A percentile compares a stretch with the other conserved stretches of the same genome.
Conservation (phyloP, 768 basidiomycete species). For the Agaricus blazei region DNA sequence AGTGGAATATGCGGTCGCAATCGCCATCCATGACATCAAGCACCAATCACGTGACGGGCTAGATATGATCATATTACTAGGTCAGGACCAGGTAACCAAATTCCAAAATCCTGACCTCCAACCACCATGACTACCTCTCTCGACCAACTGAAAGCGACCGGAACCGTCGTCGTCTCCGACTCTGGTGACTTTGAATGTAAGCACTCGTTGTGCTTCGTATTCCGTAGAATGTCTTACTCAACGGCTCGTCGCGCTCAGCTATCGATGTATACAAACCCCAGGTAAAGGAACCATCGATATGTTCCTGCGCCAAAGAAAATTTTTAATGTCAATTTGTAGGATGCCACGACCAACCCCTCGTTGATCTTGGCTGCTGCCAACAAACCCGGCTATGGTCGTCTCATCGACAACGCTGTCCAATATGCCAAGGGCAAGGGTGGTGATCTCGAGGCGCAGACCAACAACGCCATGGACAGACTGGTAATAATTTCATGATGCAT, state of each 20-base stretch:
- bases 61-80: conserved; percentile 1
- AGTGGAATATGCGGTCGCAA: background rate
- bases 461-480: conserved; percentile 83
- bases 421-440: conserved; percentile 81
- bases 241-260: conserved; percentile 36
- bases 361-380: conserved; percentile 90
- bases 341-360: conserved; percentile 98
- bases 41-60: background rate
- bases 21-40: background rate
- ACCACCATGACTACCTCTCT: conserved; percentile 75
- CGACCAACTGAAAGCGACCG: conserved; percentile 82
- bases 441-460: conserved; percentile 66
- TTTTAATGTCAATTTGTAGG: conserved; percentile 36
- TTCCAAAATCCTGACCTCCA: conserved; percentile 9
- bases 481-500: conserved; percentile 38
- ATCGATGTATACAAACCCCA: conserved; percentile 97
- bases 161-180: conserved; percentile 96
- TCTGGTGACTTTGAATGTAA: conserved; percentile 91
- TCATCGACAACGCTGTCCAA: conserved; percentile 72
- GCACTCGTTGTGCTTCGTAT: conserved; percentile 15
- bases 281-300: conserved; percentile 28
- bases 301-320: background rate
- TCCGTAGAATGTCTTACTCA: too few relatives aligned
- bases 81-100: background rate
- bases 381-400: conserved; percentile 77